Evolutionary conservation across 78 protist genomes (phyloP).

Genomic region (Salpingoeca rosetta): DNA sequence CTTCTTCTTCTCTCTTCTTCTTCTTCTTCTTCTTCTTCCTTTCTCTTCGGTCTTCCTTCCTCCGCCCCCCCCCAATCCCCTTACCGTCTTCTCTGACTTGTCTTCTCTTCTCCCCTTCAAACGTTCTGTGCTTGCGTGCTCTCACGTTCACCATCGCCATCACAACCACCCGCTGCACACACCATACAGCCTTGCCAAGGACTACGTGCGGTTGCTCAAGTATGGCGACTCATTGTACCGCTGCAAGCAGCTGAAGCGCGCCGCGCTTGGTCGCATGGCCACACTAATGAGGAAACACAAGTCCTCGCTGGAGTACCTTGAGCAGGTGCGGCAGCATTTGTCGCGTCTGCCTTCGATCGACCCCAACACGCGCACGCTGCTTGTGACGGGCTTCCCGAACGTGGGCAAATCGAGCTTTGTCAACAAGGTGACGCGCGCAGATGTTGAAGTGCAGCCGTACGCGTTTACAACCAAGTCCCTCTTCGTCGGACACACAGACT

Average conservation of each 20-base stretch:
- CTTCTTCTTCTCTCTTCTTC: too few relatives aligned
- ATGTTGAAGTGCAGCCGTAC: constrained; percentile 99
- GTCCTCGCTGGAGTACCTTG: constrained; percentile 84
- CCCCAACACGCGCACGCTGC: constrained; percentile 94
- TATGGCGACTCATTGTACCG: constrained; percentile 97
- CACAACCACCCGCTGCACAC: neutral
- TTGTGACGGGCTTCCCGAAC: constrained; percentile 92
- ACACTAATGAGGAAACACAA: constrained; percentile 77
- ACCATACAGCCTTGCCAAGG: constrained; percentile 85
- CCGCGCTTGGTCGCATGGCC: constrained; percentile 97
- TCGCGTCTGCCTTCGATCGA: constrained; percentile 97
- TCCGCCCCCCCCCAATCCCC: too few relatives aligned
- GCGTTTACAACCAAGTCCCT: constrained; percentile 99
- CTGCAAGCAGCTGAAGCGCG: constrained; percentile 98
- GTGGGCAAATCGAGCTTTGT: constrained; percentile 97
- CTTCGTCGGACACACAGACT: constrained; percentile 97
- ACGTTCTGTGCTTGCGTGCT: too few relatives aligned
- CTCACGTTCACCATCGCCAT: too few relatives aligned
- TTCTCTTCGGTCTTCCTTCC: too few relatives aligned
- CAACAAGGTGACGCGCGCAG: constrained; percentile 93
- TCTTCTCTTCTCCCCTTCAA: too few relatives aligned
- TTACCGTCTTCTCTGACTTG: too few relatives aligned
- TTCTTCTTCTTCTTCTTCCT: too few relatives aligned
- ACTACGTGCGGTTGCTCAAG: constrained; percentile 91
- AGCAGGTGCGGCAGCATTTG: constrained; percentile 95